Evolutionary conservation across 2,329 filamentous ascomycete species (phyloP).

Genomic region (Neofusicoccum sp.): DNA sequence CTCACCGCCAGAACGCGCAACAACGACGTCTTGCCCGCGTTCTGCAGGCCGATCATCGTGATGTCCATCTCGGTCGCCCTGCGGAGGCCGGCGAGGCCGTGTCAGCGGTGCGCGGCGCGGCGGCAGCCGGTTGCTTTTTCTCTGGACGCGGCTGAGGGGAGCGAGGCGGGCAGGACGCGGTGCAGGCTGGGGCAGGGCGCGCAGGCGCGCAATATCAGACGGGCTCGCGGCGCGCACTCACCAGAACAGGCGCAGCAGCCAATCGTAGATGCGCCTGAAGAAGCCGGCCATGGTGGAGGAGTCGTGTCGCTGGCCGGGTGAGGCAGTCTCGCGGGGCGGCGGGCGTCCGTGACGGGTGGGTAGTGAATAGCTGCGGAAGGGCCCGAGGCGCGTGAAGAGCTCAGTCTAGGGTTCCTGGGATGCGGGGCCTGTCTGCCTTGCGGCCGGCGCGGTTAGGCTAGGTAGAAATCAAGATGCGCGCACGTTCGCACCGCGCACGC

Average conservation of each 20-base stretch:
- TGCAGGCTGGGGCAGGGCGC: constrained; percentile 7
- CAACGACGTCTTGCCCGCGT: constrained; percentile 95
- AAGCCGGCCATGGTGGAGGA: constrained; percentile 76
- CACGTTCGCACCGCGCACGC: constrained; percentile 1
- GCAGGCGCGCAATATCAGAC: constrained; percentile 19
- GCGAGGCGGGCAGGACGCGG: constrained; percentile 2
- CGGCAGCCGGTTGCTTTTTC: neutral
- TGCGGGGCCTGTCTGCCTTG: constrained; percentile 20
- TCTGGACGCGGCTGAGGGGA: neutral
- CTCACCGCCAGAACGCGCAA: constrained; percentile 93
- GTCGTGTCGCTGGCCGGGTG: neutral
- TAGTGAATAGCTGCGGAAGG: constrained; percentile 17
- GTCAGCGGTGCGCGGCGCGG: constrained; percentile 19
- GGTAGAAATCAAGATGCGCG: constrained; percentile 7
- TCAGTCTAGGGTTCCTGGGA: constrained; percentile 20
- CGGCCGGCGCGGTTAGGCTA: constrained; percentile 9
- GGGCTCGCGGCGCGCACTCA: constrained; percentile 51
- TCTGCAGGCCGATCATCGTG: constrained; percentile 97
- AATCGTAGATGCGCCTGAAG: constrained; percentile 96
- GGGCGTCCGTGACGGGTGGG: neutral
- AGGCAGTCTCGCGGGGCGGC: neutral
- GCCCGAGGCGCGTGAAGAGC: constrained; percentile 19
- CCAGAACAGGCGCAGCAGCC: constrained; percentile 97
- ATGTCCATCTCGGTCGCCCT: constrained; percentile 99
- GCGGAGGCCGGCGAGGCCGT: constrained; percentile 30